A percentile compares a stretch with the other conserved stretches of the same genome.
Evolutionary conservation across 192 early-diverging fungal genomes (phyloP).

Genomic region (Spizellomyces punctatus): DNA sequence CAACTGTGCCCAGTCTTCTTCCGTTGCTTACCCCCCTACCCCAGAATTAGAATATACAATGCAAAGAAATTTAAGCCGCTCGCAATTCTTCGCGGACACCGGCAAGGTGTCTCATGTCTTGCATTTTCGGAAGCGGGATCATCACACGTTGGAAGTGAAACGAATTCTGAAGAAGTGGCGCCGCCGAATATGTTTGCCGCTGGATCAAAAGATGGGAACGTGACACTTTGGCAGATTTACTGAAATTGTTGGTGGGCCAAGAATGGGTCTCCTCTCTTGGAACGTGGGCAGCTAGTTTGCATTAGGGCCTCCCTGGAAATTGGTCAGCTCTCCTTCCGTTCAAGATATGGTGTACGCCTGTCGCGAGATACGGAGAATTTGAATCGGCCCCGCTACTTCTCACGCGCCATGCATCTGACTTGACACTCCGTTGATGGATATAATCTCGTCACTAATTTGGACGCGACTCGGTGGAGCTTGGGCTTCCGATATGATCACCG

Average conservation of each 20-base stretch:
- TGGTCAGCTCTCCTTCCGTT: too few relatives aligned
- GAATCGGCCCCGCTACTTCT: too few relatives aligned
- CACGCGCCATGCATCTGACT: too few relatives aligned
- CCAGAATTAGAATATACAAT: constrained; percentile 19
- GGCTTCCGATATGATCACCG: too few relatives aligned
- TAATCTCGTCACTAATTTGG: too few relatives aligned
- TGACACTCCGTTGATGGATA: too few relatives aligned
- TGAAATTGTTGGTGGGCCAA: constrained; percentile 1
- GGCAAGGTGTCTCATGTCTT: constrained; percentile 14
- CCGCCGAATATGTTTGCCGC: constrained; percentile 30
- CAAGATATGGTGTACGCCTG: too few relatives aligned
- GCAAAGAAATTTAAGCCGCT: constrained; percentile 30
- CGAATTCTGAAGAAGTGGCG: background rate
- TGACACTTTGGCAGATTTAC: constrained; percentile 32
- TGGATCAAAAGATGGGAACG: constrained; percentile 22
- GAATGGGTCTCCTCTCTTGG: too few relatives aligned
- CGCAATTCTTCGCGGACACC: constrained; percentile 26
- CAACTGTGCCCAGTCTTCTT: background rate
- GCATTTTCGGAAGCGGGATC: constrained; percentile 1
- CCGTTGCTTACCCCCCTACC: background rate
- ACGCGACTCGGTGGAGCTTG: too few relatives aligned
- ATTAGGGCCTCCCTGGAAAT: too few relatives aligned
- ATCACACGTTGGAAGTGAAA: background rate
- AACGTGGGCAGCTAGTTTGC: too few relatives aligned
- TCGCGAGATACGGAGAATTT: too few relatives aligned